Evolutionary conservation across 306 rosid species (phyloP).

Genomic region (Cucurbita ficifolia): DNA sequence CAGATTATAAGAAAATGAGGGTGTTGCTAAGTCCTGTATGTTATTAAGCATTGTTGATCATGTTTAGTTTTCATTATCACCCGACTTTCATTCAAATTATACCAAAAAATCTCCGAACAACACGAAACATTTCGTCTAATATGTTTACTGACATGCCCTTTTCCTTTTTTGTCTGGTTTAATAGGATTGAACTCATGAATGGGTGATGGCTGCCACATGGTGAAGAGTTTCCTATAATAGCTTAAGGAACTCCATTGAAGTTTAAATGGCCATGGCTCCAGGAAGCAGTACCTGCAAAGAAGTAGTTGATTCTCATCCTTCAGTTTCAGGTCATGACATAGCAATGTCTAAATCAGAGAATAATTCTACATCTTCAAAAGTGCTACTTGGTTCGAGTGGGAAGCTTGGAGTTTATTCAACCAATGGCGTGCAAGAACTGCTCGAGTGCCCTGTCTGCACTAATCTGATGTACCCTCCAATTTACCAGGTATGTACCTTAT

Average conservation of each 20-base stretch:
- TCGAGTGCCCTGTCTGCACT: slow-evolving; percentile 75
- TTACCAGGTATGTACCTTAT: slow-evolving; percentile 46
- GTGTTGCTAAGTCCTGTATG: neutral
- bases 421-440: slow-evolving; percentile 72
- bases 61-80: neutral
- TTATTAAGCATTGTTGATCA: neutral
- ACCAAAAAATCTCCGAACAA: neutral
- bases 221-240: neutral
- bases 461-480: slow-evolving; percentile 90
- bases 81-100: neutral
- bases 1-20: neutral
- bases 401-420: slow-evolving; percentile 46
- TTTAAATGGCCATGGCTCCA: slow-evolving; percentile 40
- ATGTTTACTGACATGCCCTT: neutral
- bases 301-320: slow-evolving; percentile 38
- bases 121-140: neutral
- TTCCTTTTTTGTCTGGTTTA: slow-evolving; percentile 9
- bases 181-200: neutral
- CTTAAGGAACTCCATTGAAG: neutral
- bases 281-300: slow-evolving; percentile 54
- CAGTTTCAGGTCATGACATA: slow-evolving; percentile 40
- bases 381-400: slow-evolving; percentile 28
- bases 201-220: neutral
- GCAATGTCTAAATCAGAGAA: slow-evolving; percentile 44
- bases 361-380: slow-evolving; percentile 26